Conservation (phyloP, 2,329 filamentous ascomycete species). For the Xylaria sp. region DNA sequence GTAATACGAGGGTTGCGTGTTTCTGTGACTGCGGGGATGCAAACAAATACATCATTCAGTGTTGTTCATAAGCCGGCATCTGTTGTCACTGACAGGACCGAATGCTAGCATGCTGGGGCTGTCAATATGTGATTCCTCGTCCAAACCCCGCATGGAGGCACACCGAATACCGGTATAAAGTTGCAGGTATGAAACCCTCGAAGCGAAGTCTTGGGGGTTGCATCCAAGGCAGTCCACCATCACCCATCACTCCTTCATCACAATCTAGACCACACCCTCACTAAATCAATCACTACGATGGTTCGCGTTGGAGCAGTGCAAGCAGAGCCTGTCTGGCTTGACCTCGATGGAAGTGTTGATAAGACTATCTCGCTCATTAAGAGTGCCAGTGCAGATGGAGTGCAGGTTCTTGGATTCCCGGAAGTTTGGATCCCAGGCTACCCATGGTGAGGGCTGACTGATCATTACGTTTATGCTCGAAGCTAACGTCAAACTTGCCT, state of each 20-base stretch:
- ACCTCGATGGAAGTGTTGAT: constrained; percentile 63
- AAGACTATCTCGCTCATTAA: constrained; percentile 69
- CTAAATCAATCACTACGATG: constrained; percentile 41
- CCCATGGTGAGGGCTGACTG: constrained; percentile 54
- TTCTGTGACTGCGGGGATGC: constrained; percentile 25
- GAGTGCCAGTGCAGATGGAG: constrained; percentile 64
- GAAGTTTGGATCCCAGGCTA: constrained; percentile 68
- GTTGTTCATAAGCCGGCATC: constrained; percentile 13
- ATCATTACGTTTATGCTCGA: constrained; percentile 16
- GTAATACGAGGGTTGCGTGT: constrained; percentile 21
- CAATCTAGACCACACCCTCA: constrained; percentile 14
- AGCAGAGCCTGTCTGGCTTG: constrained; percentile 69
- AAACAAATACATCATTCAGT: constrained; percentile 12
- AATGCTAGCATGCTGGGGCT: not conserved
- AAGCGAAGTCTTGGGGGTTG: constrained; percentile 18
- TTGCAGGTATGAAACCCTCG: constrained; percentile 20
- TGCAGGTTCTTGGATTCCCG: constrained; percentile 66
- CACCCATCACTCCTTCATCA: constrained; percentile 22
- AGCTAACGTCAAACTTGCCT: constrained; percentile 45
- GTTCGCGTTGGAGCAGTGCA: constrained; percentile 63
- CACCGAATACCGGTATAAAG: constrained; percentile 28
- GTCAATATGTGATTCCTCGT: constrained; percentile 14
- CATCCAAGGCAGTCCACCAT: constrained; percentile 25
- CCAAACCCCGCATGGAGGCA: constrained; percentile 31
- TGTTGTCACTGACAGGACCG: constrained; percentile 11